Evolutionary conservation across 495 filamentous ascomycete species (phyloP), one percentile per base, ranked within the genome.

Genomic region (Aspergillus leporis): DNA sequence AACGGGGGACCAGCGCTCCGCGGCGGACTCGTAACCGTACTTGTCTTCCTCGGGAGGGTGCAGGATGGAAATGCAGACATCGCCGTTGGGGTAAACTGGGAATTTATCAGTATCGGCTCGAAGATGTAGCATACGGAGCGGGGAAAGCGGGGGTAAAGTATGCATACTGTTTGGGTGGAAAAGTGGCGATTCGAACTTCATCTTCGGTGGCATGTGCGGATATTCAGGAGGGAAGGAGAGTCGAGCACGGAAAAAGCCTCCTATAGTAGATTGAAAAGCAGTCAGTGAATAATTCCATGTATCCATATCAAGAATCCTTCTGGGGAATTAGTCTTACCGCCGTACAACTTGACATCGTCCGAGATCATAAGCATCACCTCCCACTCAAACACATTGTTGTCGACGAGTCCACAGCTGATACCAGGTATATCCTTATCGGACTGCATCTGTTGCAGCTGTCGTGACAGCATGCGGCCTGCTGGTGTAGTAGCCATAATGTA

Each of bases 361-460:
- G 83, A 90, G 66, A 98, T 94, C 94, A 98, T 98, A 34, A 98
- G 83, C 89, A 97, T 96, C 16, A 98, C 92, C 72, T 98, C 93
- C 94, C 94, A 98, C 78, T 97, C 89, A 62, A 96, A 97, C n/a
- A 98, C 88, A 69, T 96, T 97, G 77, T 80, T 87, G 60, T 87
- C 85, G 23, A 94, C 86, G 31, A 98, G 79, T 1, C 94, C 94
- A 69, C 89, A 94, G 61, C 91, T 96, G 66, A 98, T 97, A 38
- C 92, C 94, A 0, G 92, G 91, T 31, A 97, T 88, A 73, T 96
- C 91, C 66, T 90, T 92, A 65, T 91, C 89, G 16, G 83, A 87
- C 72, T 97, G 91, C 85, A 98, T 97, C 63, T 92, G 85, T 78
- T 94, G 94, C 43, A 98, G 83, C 75, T 98, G 95, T 19, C 90